A percentile compares a stretch with the other conserved stretches of the same genome.
These are phyloP conservation scores for Nannizziopsis arthrosporioides DNA, from an alignment of 2,329 filamentous ascomycete species.

Conservation along the genomic window DNA sequence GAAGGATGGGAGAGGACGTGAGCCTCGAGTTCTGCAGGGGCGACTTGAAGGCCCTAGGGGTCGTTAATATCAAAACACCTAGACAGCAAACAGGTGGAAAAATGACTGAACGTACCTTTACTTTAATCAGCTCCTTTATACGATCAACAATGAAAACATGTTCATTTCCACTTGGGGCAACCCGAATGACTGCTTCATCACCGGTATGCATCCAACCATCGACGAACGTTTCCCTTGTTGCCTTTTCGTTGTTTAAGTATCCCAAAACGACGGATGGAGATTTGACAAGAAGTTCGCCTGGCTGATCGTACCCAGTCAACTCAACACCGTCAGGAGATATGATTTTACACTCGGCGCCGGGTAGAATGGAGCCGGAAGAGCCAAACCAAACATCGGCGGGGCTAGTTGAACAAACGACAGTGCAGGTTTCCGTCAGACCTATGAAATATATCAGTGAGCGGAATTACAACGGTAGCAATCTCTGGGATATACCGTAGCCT, in stretches of 20 bases:
- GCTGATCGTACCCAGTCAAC: slow-evolving; percentile 57
- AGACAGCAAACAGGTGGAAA: no score
- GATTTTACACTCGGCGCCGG: slow-evolving; percentile 53
- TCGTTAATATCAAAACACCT: background rate
- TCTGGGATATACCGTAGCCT: slow-evolving; percentile 49
- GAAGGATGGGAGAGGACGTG: slow-evolving; percentile 62
- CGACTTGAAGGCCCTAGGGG: slow-evolving; percentile 62
- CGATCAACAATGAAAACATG: slow-evolving; percentile 79
- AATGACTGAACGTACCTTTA: slow-evolving; percentile 45
- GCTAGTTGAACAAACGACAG: slow-evolving; percentile 51
- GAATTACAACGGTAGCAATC: background rate
- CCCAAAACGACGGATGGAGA: slow-evolving; percentile 66
- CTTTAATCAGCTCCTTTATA: slow-evolving; percentile 67
- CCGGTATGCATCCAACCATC: slow-evolving; percentile 71
- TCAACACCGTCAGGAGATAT: slow-evolving; percentile 58
- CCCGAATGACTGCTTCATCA: slow-evolving; percentile 64
- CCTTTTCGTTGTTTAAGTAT: slow-evolving; percentile 76
- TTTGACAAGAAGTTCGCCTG: slow-evolving; percentile 70
- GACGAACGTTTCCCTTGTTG: slow-evolving; percentile 68
- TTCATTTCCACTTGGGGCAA: slow-evolving; percentile 55
- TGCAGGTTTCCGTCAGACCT: slow-evolving; percentile 67
- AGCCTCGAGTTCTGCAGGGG: slow-evolving; percentile 70
- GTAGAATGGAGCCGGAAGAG: slow-evolving; percentile 59
- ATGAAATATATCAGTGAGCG: background rate
- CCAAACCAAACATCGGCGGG: slow-evolving; percentile 55